Evolutionary conservation across 2,329 filamentous ascomycete species (phyloP).

Genomic region (Alternaria brassicicola): DNA sequence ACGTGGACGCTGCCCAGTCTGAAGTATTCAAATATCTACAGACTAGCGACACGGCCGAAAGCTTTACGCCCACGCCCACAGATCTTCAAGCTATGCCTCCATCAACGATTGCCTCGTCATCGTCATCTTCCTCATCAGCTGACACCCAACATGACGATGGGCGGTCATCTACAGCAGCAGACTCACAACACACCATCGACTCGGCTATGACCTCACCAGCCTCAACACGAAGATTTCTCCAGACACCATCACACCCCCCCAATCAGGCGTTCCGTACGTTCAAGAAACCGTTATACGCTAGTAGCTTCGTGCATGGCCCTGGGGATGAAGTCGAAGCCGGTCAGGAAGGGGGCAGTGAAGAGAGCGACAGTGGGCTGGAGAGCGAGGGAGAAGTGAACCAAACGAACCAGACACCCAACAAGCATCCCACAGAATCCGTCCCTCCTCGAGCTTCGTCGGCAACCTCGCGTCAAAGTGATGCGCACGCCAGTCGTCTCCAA

Average conservation of each 20-base stretch:
- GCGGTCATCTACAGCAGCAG: slow-evolving; percentile 33
- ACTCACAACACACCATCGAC: slow-evolving; percentile 21
- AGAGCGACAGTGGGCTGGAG: slow-evolving; percentile 16
- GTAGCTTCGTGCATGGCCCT: slow-evolving; percentile 41
- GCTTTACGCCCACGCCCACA: slow-evolving; percentile 6
- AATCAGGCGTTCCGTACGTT: slow-evolving; percentile 24
- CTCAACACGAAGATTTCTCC: slow-evolving; percentile 25
- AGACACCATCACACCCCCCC: slow-evolving; percentile 15
- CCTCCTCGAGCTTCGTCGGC: slow-evolving; percentile 31
- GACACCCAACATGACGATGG: slow-evolving; percentile 26
- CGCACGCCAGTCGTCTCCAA: slow-evolving; percentile 34
- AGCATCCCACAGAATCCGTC: slow-evolving; percentile 22
- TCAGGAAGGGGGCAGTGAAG: slow-evolving; percentile 15
- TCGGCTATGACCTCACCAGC: slow-evolving; percentile 42
- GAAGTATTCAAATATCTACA: slow-evolving; percentile 42
- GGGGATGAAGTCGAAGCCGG: slow-evolving; percentile 20
- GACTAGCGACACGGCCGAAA: slow-evolving; percentile 17
- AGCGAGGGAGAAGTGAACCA: slow-evolving; percentile 28
- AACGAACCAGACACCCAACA: slow-evolving; percentile 12
- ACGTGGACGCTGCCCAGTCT: slow-evolving; percentile 28
- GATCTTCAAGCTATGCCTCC: slow-evolving; percentile 21
- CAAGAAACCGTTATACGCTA: slow-evolving; percentile 40
- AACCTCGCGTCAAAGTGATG: slow-evolving; percentile 33
- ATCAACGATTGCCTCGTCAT: slow-evolving; percentile 30
- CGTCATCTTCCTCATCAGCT: slow-evolving; percentile 28